Evolutionary conservation across 2,329 filamentous ascomycete genomes (phyloP).

Genomic region (Sporothrix inflata): DNA sequence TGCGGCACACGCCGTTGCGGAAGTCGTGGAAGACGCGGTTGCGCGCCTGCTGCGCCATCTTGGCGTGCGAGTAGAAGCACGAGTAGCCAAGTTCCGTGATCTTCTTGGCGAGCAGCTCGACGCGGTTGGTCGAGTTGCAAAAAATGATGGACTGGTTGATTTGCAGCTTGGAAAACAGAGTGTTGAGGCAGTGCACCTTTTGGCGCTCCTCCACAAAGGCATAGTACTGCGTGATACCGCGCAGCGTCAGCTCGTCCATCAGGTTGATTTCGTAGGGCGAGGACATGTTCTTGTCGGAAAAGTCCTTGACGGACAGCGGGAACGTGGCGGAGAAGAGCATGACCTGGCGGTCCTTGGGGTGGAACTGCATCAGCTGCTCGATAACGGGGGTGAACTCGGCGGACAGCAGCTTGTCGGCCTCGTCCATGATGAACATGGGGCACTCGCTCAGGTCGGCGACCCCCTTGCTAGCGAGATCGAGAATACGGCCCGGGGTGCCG

Average conservation of each 20-base stretch:
- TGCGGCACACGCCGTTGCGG: conserved; percentile 95
- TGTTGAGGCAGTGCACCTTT: conserved; percentile 98
- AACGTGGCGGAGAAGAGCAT: conserved; percentile 99
- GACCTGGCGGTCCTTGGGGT: conserved; percentile 95
- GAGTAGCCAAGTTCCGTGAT: conserved; percentile 99
- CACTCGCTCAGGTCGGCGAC: conserved; percentile 96
- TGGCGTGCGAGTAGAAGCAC: conserved; percentile 98
- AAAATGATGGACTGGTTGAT: conserved; percentile 99
- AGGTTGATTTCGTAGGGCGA: conserved; percentile 98
- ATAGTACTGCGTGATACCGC: conserved; percentile 98
- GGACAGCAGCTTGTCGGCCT: conserved; percentile 96
- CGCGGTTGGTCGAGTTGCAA: conserved; percentile 98
- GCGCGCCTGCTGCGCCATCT: conserved; percentile 94
- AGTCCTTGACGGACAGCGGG: conserved; percentile 93
- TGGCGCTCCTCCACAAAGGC: conserved; percentile 99
- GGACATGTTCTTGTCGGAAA: conserved; percentile 97
- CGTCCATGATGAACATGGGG: conserved; percentile 99
- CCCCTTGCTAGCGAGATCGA: conserved; percentile 93
- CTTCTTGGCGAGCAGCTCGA: conserved; percentile 97
- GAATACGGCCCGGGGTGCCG: conserved; percentile 92
- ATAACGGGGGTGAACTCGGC: conserved; percentile 97
- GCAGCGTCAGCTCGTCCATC: conserved; percentile 97
- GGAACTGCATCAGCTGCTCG: conserved; percentile 91
- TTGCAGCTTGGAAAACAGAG: conserved; percentile 96
- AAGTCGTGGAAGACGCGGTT: conserved; percentile 99